Base-by-base conservation (phyloP, 2,329 filamentous ascomycete species). In the Pseudocercospora macadamiae region DNA sequence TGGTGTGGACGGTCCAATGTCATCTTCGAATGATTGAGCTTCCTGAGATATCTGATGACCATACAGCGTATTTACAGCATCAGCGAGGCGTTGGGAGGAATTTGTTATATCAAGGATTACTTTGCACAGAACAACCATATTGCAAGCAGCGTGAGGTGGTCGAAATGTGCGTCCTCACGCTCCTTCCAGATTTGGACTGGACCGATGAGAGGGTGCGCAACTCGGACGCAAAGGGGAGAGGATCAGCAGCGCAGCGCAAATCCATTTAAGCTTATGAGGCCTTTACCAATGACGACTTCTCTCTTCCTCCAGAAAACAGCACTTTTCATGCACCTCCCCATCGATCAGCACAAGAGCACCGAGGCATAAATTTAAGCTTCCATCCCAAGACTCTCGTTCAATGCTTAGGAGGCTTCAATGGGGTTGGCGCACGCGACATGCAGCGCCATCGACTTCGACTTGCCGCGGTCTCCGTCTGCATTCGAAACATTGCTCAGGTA, bases 1-100 rank as follows among this genome's bases (percentile, higher is more conserved):
- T 28, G 73, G 73, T 10, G 65, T 75, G n/a, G 73, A 74, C 49
- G 71, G 70, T n/a, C 67, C 68, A 16, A 57, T 47, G n/a, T 57
- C 59, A 32, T 62, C 62, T 16, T 61, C 37, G 26, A 44, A 42
- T 34, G 49, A 37, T 12, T 57, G 37, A 53, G 10, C 19, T 45
- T 45, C 37, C 28, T 32, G 28, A 23, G n/a, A 57, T 16, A 2
- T 32, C 16, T 21, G 26, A 18, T 28, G 2, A 10, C 19, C 23
- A 12, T 42, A 4, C 47, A 49, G n/a, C n/a, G n/a, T 34, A 9
- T 28, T 14, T 34, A 23, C 26, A 47, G 52, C 37, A 48, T 16
- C 26, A 49, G 47, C 47, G 47, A 28, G 47, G 47, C 47, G 47
- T 49, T 49, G 19, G 28, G 19, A 7, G 42, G 42, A 4, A 14